Evolutionary conservation across 225 moss, liverwort and hornwort genomes (phyloP).

Genomic region (Sphagnum contortum): DNA sequence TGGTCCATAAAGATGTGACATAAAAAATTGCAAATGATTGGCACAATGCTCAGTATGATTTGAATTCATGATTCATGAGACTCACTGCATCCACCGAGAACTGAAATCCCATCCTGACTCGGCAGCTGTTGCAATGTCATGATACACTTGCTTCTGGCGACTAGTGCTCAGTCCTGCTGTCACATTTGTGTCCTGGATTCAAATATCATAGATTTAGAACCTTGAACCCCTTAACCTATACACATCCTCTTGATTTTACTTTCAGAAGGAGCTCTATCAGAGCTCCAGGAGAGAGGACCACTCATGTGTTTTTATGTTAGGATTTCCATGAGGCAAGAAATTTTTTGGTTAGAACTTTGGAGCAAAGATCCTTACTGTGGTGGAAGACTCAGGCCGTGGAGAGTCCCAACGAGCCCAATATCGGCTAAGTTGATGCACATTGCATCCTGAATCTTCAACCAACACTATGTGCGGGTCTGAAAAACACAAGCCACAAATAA

Average conservation of each 20-base stretch:
- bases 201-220: not conserved
- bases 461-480: constrained; percentile 49
- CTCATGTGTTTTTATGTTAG: too few species aligned
- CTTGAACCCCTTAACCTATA: too few species aligned
- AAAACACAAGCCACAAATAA: not conserved
- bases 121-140: constrained; percentile 56
- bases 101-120: constrained; percentile 66
- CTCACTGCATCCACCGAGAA: constrained; percentile 63
- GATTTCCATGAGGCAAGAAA: too few species aligned
- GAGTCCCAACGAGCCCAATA: constrained; percentile 56
- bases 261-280: too few species aligned
- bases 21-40: not conserved
- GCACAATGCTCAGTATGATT: not conserved
- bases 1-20: not conserved
- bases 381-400: constrained; percentile 59
- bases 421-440: constrained; percentile 45
- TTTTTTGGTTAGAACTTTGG: too few species aligned
- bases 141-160: constrained; percentile 32
- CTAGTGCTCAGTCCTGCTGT: constrained; percentile 33
- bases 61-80: not conserved
- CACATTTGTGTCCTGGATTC: constrained; percentile 34
- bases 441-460: constrained; percentile 33
- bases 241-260: too few species aligned
- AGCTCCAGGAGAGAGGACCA: too few species aligned
- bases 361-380: constrained; percentile 22